These are phyloP conservation scores for Setaria viridis DNA, from an alignment of 202 grass and related monocot genomes.

Conservation along the genomic window DNA sequence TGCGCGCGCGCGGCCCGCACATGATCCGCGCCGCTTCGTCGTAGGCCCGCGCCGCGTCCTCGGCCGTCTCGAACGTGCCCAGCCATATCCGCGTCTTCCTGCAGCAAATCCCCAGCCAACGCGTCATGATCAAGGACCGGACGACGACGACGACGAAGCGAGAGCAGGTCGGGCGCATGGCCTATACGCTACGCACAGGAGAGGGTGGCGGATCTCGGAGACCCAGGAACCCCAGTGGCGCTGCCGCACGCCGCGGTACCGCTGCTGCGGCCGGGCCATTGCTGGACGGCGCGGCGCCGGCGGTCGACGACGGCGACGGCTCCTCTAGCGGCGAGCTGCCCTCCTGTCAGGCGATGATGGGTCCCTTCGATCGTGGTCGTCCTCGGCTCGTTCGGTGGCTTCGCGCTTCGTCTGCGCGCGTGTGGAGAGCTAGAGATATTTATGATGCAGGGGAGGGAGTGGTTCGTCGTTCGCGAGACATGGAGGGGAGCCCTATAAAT, in stretches of 20 bases:
- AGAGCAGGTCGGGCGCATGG: neutral
- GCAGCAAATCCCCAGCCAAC: neutral
- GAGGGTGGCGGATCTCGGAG: conserved; percentile 96
- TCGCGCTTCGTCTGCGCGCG: neutral
- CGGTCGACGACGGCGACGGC: neutral
- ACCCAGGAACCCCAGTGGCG: conserved; percentile 99
- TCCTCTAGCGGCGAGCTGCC: neutral
- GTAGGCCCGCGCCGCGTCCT: conserved; percentile 86
- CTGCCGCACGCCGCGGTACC: conserved; percentile 92
- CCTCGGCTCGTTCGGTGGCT: neutral
- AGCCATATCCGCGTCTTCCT: conserved; percentile 88
- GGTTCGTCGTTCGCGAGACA: conserved; percentile 30
- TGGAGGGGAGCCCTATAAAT: conserved; percentile 46
- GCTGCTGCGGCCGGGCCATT: conserved; percentile 78
- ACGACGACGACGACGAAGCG: neutral
- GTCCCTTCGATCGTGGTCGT: neutral
- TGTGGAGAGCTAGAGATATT: neutral
- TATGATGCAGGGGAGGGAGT: neutral
- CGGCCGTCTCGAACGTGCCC: conserved; percentile 83
- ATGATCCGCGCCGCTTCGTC: conserved; percentile 83
- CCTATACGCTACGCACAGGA: conserved; percentile 50
- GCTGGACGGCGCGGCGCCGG: neutral
- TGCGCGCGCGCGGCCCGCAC: conserved; percentile 69
- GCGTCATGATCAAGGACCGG: neutral
- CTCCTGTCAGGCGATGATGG: neutral